phyloP scores from a whole-genome alignment of 2,329 filamentous ascomycete species.

The Hirsutella thompsonii region DNA sequence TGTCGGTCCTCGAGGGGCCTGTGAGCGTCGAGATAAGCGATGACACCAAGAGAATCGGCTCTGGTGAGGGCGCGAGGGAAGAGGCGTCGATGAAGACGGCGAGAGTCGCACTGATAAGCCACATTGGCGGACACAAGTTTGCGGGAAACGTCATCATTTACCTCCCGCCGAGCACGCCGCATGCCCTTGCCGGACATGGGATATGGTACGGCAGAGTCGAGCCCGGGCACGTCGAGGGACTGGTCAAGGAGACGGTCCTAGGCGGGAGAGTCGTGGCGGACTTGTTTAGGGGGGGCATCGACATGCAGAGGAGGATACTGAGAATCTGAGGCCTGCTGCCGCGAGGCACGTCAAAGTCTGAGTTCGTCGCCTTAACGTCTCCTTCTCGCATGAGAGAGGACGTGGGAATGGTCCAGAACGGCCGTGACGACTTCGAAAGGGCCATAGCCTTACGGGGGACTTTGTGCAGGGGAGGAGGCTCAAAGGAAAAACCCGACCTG shows the following conservation, averaged over 20 bases:
- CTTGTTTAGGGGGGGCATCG: constrained; percentile 59
- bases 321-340: constrained; percentile 20
- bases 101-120: constrained; percentile 58
- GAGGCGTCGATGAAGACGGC: constrained; percentile 24
- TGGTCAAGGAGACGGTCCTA: constrained; percentile 58
- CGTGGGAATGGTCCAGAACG: too few relatives aligned
- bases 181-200: constrained; percentile 55
- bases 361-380: too few relatives aligned
- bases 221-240: constrained; percentile 62
- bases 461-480: too few relatives aligned
- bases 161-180: constrained; percentile 44
- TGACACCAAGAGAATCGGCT: constrained; percentile 1
- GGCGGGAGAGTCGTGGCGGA: constrained; percentile 56
- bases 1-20: constrained; percentile 33
- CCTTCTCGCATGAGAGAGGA: too few relatives aligned
- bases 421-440: too few relatives aligned
- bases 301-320: constrained; percentile 37
- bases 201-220: constrained; percentile 77
- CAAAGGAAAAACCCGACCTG: too few relatives aligned
- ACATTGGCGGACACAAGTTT: constrained; percentile 77
- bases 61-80: constrained; percentile 2
- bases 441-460: too few relatives aligned
- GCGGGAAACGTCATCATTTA: constrained; percentile 79
- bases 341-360: too few relatives aligned
- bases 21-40: constrained; percentile 19